Evolutionary conservation across 139 green algal species (phyloP).

Genomic region (Tetradesmus obliquus): DNA sequence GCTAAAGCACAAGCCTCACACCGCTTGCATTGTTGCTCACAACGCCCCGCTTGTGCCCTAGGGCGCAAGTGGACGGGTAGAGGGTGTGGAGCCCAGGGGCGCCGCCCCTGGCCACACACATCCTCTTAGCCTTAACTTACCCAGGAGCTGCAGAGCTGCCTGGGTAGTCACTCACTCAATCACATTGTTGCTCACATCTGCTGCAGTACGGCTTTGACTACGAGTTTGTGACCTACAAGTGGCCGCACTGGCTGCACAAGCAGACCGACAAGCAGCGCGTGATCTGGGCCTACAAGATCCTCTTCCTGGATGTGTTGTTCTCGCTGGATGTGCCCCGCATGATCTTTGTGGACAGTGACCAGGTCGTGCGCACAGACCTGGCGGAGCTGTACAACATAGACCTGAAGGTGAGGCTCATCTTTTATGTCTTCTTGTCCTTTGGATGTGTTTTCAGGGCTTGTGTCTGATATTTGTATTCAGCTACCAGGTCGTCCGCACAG

Average conservation of each 20-base stretch:
- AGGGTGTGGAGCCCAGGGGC: too few species aligned
- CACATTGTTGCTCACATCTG: too few species aligned
- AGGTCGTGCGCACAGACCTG: constrained; percentile 95
- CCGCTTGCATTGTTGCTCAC: too few species aligned
- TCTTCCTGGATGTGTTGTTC: constrained; percentile 99
- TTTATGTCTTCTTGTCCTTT: background rate
- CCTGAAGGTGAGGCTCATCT: constrained; percentile 67
- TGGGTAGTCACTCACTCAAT: too few species aligned
- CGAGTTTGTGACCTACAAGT: constrained; percentile 99
- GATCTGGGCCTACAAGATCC: constrained; percentile 95
- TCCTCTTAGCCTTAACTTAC: too few species aligned
- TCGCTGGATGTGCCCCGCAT: constrained; percentile 89
- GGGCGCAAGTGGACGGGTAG: too few species aligned
- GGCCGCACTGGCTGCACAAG: constrained; percentile 96
- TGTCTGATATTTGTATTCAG: constrained; percentile 95
- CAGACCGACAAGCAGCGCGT: constrained; percentile 92
- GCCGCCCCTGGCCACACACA: too few species aligned
- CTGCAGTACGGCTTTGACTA: constrained; percentile 92
- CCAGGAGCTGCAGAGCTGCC: too few species aligned
- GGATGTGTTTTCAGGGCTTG: too few species aligned
- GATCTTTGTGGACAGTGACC: constrained; percentile 98
- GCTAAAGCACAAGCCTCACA: too few species aligned
- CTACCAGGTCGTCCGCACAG: constrained; percentile 94
- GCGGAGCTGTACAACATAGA: constrained; percentile 95
- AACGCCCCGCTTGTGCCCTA: too few species aligned